Evolutionary conservation across 805 yeast genomes (phyloP), one percentile per base, ranked within the genome.

Genomic region (Cyberlindnera saturnus): DNA sequence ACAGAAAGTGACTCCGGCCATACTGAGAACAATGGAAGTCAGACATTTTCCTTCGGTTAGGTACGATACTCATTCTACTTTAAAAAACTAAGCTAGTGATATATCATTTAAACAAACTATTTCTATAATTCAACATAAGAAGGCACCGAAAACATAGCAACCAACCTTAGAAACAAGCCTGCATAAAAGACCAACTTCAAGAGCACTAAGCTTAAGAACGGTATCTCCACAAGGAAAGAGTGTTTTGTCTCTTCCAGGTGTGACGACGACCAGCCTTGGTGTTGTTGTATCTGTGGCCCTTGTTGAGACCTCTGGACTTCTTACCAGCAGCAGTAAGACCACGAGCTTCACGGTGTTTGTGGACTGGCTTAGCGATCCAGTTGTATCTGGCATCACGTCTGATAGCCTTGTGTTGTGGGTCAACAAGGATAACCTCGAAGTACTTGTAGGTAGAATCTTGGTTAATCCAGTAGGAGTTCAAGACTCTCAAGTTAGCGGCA

Each of bases 301-400:
- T 93, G 95, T 90, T 89, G 83, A 93, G 88, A 87, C 99, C 99
- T 83, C 99, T 86, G 76, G 96, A 88, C 76, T 89, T 85, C 95
- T 90, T 93, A 72, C 99, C 99, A 63, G 90, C 81, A 64, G 96
- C 68, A 67, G 99, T 93, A 67, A 93, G 87, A 75, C 98, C 98
- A 84, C 99, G 91, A 66, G 95, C 77, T 79, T 93, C 99, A 78
- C 99, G 89, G 86, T 88, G 97, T 85, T 93, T 93, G 95, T 93
- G 99, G 59, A 93, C 99, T 67, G 99, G 96, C 86, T 87, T 86
- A 70, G 77, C 89, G 76, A 93, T 93, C 99, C 99, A 93, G 98
- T 93, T 93, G 95, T 81, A 82, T 77, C 93, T 83, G 63, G 99
- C 84, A 69, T 90, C 96, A 75, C 95, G 86, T 81, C 96, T 89